Base-by-base conservation (phyloP, 2,329 filamentous ascomycete genomes). In the Truncatella angustata region DNA sequence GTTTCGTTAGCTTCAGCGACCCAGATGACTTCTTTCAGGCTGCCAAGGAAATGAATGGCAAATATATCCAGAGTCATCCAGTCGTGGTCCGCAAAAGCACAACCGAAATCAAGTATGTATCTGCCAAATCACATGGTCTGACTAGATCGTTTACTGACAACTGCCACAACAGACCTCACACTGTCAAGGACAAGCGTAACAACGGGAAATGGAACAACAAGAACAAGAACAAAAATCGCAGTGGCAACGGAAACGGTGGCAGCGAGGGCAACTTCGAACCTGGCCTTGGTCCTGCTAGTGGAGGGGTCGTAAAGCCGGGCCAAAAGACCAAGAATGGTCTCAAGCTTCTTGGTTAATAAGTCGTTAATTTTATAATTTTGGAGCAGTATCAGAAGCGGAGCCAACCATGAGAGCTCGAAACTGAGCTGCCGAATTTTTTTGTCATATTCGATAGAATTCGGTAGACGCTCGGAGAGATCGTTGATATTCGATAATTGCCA, bases 61-160 rank as follows among this genome's bases (percentile, higher is more conserved):
- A 99, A 74, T 99, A 99, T 72, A 97, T 99, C 66, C 93, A 96
- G 63, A 97, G 91, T 68, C 94, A 97, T 70, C 94, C 94, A 0
- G 90, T 97, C 24, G 77, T 90, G 23, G 82, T 97, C 60, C 86
- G 89, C 70, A 90, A 94, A 69, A 91, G 90, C 59, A 96, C 87
- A 60, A 96, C 93, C 5, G 92, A 97, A 70, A 91, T 99, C 70
- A 91, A 90, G 66, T 51, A 49, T 20, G 52, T 54, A 16, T 7
- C 28, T n/a, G 20, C 23, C 39, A 14, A 9, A 21, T 3, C 18
- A 12, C 7, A 28, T 2, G 1, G 47, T 16, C 5, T 11, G 10
- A 12, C 9, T 6, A 30, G 23, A 18, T 32, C 24, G 12, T 18
- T 14, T 26, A 30, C 48, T 54, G 37, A 54, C 35, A 18, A 16